Evolutionary conservation across 192 early-diverging fungal species (phyloP), one percentile per base, ranked within the genome.

Genomic region (Dispira parvispora): DNA sequence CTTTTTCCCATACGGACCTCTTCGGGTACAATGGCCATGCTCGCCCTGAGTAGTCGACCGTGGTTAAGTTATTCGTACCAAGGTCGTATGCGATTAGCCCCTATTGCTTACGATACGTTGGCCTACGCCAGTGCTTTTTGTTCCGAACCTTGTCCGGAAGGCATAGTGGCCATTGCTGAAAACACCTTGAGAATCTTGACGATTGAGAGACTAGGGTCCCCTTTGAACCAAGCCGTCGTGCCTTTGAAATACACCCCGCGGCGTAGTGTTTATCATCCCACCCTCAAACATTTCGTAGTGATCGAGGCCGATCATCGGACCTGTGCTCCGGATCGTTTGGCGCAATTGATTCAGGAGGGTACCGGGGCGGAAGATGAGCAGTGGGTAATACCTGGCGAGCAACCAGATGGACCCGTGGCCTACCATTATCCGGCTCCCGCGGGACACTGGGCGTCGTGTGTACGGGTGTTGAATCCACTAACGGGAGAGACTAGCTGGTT

Each of bases 211-310:
- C 75, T 93, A 9, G 88, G 85, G 27, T 81, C 76, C 14, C 72
- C 80, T 13, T 90, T 96, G 65, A 94, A 94, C 76, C 88, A 92
- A 62, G 83, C 82, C 1, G 62, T 84, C 0, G 78, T 97, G 20
- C 90, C 89, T 38, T 77, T 98, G 45, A 82, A 78, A 13, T 90
- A 86, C 53, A 98, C 96, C 0, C 96, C 96, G 8, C 80, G 94
- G 57, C 78, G 81, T 10, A 85, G 96, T 66, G 75, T 81, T 8
- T 75, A 85, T 61, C 81, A 93, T 65, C 77, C 74, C 16, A 68
- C 71, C n/a, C 81, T 84, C 42, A 85, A 85, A 52, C 82, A 84
- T 54, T 94, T 99, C 78, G 86, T 89, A 0, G 70, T 96, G 52
- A 81, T 92, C 64, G 96, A 99, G 71, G 72, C 84, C 20, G 94